Evolutionary conservation across 768 basidiomycete species (phyloP), one percentile per base, ranked within the genome.

Genomic region (Amanita thiersii): DNA sequence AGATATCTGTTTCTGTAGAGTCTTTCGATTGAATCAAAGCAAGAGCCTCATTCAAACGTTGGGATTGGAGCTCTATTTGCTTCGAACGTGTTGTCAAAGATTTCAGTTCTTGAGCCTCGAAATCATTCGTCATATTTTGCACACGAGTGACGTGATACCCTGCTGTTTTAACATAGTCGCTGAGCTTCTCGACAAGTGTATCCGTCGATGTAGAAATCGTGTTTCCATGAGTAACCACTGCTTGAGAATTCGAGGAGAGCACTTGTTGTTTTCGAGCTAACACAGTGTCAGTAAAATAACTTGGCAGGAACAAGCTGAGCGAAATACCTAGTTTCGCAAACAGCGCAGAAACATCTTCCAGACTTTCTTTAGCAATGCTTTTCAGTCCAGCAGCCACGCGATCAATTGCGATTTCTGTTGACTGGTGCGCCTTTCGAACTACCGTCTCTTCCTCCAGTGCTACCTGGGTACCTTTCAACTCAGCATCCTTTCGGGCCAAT

Each of bases 291-390:
- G 20, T 44, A 10, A 23, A 32, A 12, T 20, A 18, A 9, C 35
- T 14, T n/a, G 34, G 9, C 21, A 34, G 10, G 12, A 12, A 21
- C 9, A 19, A 46, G 20, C 5, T 14, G 14, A 33, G 23, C 3
- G 18, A 18, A 52, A 77, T 53, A 91, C 91, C 85, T 34, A 96
- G 73, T 61, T 94, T 96, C 31, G 77, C 77, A 48, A 90, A 88
- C 17, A 93, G 61, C 0, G 77, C 75, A 11, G 54, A 59, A 26
- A 93, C 67, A 55, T 96, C 87, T 5, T 67, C 66, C 12, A 87
- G 62, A 45, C 79, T 81, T 48, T 89, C 77, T n/a, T 69, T 60
- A 1, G 77, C 76, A 14, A 79, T 73, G 32, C 66, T 66, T 57
- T 78, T 86, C 44, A 94, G 60, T 2, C 72, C 75, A 17, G 56